Base-by-base conservation (phyloP, 495 filamentous ascomycete genomes). In the Immersiella caudata region DNA sequence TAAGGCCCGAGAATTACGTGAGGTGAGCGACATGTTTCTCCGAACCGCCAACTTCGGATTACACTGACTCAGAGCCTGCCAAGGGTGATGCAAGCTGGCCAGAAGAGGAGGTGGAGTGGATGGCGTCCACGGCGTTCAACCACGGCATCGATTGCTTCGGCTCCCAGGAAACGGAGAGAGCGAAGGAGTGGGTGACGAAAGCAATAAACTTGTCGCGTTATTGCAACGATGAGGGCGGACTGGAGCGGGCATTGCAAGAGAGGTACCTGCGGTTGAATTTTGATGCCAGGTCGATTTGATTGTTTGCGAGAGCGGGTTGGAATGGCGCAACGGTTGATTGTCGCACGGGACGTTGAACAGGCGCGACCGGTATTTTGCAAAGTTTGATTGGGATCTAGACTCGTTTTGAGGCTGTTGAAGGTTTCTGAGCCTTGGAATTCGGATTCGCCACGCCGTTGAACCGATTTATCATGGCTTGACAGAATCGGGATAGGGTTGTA, bases 91-190 rank as follows among this genome's bases (percentile, higher is more conserved):
- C 82, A 14, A 72, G 73, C 2, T 96, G 92, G 72, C 91, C 91
- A 4, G 66, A 76, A 11, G 84, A 86, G 7, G 93, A 97, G 68
- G 78, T 97, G 2, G 87, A 91, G 70, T 94, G 91, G 89, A 85
- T 97, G 29, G 88, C 88, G 0, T 86, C 86, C 0, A 87, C 84
- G 2, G 77, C 89, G 0, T 97, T 95, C 80, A 96, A 96, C 68
- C 86, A 83, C 51, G 89, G 89, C 0, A 83, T 93, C 22, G 92
- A 95, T 67, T 86, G 89, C 52, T 93, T 91, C 67, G 79, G 86
- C 16, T 73, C 70, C 3, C 79, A 79, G 0, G 82, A 88, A 58
- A 85, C 88, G 60, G 83, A 80, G 27, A 79, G 80, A 4, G 89
- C 86, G 62, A 83, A 81, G 68, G 75, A 79, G 24, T 94, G 91